A percentile compares a stretch with the other conserved stretches of the same genome.
Evolutionary conservation across 148 eudicot genomes (phyloP).

Genomic region (Fagopyrum esculentum): DNA sequence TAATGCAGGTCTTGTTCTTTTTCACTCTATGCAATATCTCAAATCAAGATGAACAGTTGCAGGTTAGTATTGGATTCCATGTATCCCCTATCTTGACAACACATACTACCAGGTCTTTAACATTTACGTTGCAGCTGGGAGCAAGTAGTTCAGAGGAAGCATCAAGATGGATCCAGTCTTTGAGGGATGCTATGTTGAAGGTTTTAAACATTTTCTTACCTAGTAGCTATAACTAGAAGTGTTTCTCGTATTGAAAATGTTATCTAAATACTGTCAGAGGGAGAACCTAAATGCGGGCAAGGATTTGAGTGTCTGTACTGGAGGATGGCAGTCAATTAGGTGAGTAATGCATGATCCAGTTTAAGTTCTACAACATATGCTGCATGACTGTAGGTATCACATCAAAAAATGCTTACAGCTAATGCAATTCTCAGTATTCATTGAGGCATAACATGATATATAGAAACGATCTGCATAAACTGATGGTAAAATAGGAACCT

Average conservation of each 20-base stretch:
- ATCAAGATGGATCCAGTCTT: constrained; percentile 54
- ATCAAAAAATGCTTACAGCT: no score
- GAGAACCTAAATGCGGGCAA: constrained; percentile 27
- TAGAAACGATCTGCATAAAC: no score
- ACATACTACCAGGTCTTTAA: neutral
- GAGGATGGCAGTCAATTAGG: constrained; percentile 57
- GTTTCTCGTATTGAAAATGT: neutral
- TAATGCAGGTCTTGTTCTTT: constrained; percentile 51
- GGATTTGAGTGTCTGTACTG: constrained; percentile 23
- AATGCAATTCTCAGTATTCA: no score
- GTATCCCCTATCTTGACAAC: neutral
- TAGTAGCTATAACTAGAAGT: neutral
- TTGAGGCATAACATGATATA: no score
- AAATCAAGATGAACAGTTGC: constrained; percentile 56
- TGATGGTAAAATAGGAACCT: no score
- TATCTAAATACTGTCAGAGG: constrained; percentile 11
- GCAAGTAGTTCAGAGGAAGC: constrained; percentile 70
- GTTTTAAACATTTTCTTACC: constrained; percentile 1
- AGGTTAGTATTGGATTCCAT: constrained; percentile 36
- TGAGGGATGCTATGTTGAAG: constrained; percentile 42
- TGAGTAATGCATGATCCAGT: constrained; percentile 17
- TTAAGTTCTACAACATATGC: neutral
- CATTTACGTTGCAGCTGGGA: constrained; percentile 39
- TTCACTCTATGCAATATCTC: constrained; percentile 61
- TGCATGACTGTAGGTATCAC: no score